phyloP scores from a whole-genome alignment of 176 grass and related monocot species.

The Oryza brachyantha region DNA sequence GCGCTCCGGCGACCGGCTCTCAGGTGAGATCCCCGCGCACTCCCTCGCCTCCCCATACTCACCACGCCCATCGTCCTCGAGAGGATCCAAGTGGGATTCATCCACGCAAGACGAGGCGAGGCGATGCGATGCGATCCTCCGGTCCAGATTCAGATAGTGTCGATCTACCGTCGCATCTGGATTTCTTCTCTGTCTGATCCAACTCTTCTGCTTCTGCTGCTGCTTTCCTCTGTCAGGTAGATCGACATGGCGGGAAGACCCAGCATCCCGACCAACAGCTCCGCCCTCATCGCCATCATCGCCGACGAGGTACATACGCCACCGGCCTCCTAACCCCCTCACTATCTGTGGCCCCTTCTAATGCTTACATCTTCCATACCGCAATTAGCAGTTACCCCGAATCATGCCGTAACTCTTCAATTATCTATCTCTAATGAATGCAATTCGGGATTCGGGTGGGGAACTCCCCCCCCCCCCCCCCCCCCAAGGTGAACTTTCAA shows the following conservation, averaged over 20 bases:
- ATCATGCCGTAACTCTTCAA: too few species aligned
- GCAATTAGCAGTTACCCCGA: not conserved
- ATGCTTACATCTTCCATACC: too few species aligned
- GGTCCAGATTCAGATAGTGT: not conserved
- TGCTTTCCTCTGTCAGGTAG: not conserved
- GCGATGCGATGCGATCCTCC: too few species aligned
- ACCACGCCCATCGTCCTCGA: too few species aligned
- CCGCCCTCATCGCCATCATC: constrained; percentile 75
- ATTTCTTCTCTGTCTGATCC: not conserved
- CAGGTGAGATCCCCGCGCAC: not conserved
- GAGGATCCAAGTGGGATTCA: too few species aligned
- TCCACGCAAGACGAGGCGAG: too few species aligned
- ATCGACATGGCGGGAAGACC: constrained; percentile 51
- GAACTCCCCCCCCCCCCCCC: too few species aligned
- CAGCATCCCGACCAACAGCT: constrained; percentile 52
- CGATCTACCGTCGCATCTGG: not conserved
- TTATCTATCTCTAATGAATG: too few species aligned
- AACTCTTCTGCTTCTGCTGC: not conserved
- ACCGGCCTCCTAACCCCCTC: not conserved
- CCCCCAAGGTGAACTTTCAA: too few species aligned
- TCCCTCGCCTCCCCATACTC: too few species aligned
- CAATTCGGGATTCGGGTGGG: too few species aligned
- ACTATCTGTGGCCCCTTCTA: too few species aligned
- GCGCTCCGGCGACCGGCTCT: not conserved
- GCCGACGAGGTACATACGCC: constrained; percentile 67